Evolutionary conservation across 192 early-diverging fungal species (phyloP).

Genomic region (Coemansia sp.): DNA sequence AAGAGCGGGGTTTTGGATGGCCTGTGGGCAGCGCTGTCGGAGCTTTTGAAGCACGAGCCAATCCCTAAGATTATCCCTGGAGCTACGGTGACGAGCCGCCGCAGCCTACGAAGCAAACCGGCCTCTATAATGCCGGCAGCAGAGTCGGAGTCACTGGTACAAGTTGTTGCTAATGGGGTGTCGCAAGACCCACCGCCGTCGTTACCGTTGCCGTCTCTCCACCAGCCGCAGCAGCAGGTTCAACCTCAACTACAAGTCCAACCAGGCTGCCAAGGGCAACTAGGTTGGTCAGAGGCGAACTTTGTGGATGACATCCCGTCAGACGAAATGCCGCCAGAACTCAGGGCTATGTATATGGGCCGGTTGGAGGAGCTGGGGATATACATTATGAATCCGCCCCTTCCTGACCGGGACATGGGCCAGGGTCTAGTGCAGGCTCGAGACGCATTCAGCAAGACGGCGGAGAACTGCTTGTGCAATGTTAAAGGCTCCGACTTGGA

Average conservation of each 20-base stretch:
- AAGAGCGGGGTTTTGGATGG: slow-evolving; percentile 29
- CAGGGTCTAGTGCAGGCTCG: slow-evolving; percentile 27
- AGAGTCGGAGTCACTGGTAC: background rate
- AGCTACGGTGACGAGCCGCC: background rate
- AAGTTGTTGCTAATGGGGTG: background rate
- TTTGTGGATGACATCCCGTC: background rate
- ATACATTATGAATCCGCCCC: slow-evolving; percentile 27
- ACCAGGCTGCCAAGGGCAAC: background rate
- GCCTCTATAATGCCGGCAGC: background rate
- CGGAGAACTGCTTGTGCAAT: slow-evolving; percentile 54
- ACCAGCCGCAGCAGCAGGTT: background rate
- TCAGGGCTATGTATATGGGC: slow-evolving; percentile 11
- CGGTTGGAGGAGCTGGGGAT: slow-evolving; percentile 30
- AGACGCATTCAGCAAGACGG: slow-evolving; percentile 25
- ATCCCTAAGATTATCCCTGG: slow-evolving; percentile 8
- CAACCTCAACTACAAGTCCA: background rate
- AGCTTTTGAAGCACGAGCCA: slow-evolving; percentile 2
- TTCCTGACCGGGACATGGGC: slow-evolving; percentile 12
- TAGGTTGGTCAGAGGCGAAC: background rate
- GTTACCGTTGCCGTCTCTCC: background rate
- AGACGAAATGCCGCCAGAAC: background rate
- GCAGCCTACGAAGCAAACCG: background rate
- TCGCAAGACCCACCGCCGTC: background rate
- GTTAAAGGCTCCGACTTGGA: slow-evolving; percentile 21
- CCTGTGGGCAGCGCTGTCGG: slow-evolving; percentile 37